phyloP scores from a whole-genome alignment of 1,284 basidiomycete species.

The Austropuccinia psidii region DNA sequence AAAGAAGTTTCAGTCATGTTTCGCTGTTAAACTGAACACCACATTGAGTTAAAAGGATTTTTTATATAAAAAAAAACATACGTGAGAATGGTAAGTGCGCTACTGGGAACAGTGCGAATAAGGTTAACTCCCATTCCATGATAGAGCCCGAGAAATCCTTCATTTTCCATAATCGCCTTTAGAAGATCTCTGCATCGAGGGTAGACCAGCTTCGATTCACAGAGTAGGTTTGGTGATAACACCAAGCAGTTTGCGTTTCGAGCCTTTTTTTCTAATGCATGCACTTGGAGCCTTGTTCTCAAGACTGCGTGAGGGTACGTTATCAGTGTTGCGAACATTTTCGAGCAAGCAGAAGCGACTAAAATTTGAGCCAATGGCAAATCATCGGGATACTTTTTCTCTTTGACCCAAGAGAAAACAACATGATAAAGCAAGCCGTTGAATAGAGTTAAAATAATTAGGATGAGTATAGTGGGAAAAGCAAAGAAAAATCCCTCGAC shows the following conservation, averaged over 20 bases:
- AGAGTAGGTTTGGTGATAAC: background rate
- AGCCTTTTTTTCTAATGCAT: slow-evolving; percentile 51
- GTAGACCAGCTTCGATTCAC: slow-evolving; percentile 36
- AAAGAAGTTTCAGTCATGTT: too few relatives aligned
- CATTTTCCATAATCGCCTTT: slow-evolving; percentile 62
- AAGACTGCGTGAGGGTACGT: slow-evolving; percentile 96
- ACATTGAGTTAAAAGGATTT: too few relatives aligned
- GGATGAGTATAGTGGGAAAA: too few relatives aligned
- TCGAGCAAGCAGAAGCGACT: slow-evolving; percentile 73
- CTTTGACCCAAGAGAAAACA: slow-evolving; percentile 36
- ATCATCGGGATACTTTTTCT: slow-evolving; percentile 53
- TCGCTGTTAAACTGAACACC: too few relatives aligned
- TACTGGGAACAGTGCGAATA: slow-evolving; percentile 82
- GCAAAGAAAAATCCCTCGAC: too few relatives aligned
- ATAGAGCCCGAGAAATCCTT: slow-evolving; percentile 80
- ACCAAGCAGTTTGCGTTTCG: slow-evolving; percentile 31
- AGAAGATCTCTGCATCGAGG: slow-evolving; percentile 64
- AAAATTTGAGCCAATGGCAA: slow-evolving; percentile 66
- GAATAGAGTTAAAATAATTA: too few relatives aligned
- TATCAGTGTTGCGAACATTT: slow-evolving; percentile 85
- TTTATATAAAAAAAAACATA: too few relatives aligned
- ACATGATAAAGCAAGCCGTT: too few relatives aligned
- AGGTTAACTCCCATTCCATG: slow-evolving; percentile 83
- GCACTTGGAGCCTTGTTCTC: slow-evolving; percentile 80
- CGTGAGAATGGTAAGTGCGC: slow-evolving; percentile 88